Percentiles rank a stretch among this genome's conserved stretches.
phyloP scores from a whole-genome alignment of 495 filamentous ascomycete species.

The Penicillium desertorum region DNA sequence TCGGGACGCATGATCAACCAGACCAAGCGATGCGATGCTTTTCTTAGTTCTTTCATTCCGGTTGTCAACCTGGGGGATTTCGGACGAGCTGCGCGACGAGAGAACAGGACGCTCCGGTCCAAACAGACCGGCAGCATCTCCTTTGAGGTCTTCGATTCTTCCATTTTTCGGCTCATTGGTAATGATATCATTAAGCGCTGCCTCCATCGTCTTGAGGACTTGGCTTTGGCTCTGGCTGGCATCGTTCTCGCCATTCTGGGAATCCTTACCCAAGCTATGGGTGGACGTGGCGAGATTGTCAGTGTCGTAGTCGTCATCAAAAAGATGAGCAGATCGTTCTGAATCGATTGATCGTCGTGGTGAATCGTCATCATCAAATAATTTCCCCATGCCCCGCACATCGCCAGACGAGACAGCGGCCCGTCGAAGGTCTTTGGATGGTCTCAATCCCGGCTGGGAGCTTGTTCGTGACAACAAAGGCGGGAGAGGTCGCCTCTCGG shows the following conservation, averaged over 20 bases:
- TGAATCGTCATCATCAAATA: conserved; percentile 49
- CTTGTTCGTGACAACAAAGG: conserved; percentile 42
- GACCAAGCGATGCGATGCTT: conserved; percentile 84
- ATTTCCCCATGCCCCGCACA: conserved; percentile 42
- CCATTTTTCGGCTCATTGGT: conserved; percentile 69
- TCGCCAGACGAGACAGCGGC: conserved; percentile 60
- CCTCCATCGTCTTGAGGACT: conserved; percentile 90
- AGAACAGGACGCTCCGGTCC: conserved; percentile 50
- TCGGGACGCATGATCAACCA: conserved; percentile 76
- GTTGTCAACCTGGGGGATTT: conserved; percentile 45
- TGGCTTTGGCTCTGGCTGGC: conserved; percentile 49
- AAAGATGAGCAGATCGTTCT: conserved; percentile 54
- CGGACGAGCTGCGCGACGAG: conserved; percentile 57
- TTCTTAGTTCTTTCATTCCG: conserved; percentile 63
- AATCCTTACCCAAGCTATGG: conserved; percentile 55
- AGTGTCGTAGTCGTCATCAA: conserved; percentile 66
- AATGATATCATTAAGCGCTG: conserved; percentile 92
- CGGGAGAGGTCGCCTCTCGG: conserved; percentile 44
- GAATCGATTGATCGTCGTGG: conserved; percentile 58
- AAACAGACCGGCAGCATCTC: conserved; percentile 35
- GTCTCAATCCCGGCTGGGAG: conserved; percentile 38
- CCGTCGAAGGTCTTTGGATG: conserved; percentile 52
- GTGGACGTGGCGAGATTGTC: conserved; percentile 62
- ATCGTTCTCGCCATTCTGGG: conserved; percentile 47
- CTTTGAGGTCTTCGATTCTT: conserved; percentile 61